These are phyloP conservation scores for Psidium guajava DNA, from an alignment of 345 rosid species.

Conservation along the genomic window DNA sequence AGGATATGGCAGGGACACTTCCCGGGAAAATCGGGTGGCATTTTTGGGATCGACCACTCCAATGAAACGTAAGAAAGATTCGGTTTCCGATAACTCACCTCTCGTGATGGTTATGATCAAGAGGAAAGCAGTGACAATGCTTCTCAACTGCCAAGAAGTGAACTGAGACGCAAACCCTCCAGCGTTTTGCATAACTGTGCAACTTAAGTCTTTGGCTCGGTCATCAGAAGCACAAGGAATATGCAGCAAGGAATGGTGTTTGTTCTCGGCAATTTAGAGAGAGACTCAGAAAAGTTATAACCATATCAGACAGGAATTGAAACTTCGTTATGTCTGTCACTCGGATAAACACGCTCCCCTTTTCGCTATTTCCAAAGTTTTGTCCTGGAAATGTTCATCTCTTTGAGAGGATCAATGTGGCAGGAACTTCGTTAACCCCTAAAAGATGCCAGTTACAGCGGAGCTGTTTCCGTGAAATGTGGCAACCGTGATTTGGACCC, in stretches of 20 bases:
- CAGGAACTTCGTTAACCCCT: slow-evolving; percentile 1
- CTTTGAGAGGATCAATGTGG: neutral
- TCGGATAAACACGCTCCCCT: slow-evolving; percentile 8
- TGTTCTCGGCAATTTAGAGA: neutral
- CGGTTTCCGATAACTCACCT: slow-evolving; percentile 19
- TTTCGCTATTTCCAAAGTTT: slow-evolving; percentile 19
- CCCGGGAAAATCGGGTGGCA: neutral
- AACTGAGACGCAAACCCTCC: neutral
- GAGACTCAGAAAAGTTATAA: neutral
- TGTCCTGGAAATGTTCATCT: neutral
- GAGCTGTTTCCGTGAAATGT: neutral
- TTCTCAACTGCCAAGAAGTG: neutral
- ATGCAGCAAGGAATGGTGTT: neutral
- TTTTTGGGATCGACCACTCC: slow-evolving; percentile 25
- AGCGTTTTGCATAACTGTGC: slow-evolving; percentile 6
- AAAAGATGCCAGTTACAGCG: neutral
- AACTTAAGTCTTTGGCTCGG: neutral
- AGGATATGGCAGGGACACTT: slow-evolving; percentile 6
- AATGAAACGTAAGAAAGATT: slow-evolving; percentile 18
- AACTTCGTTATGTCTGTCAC: neutral
- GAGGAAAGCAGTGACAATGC: neutral
- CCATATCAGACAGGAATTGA: neutral
- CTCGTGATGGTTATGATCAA: slow-evolving; percentile 6
- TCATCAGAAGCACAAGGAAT: neutral
- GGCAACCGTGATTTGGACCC: neutral